Evolutionary conservation across 169 alveolate genomes (phyloP).

Genomic region (Cryptosporidium parvum): DNA sequence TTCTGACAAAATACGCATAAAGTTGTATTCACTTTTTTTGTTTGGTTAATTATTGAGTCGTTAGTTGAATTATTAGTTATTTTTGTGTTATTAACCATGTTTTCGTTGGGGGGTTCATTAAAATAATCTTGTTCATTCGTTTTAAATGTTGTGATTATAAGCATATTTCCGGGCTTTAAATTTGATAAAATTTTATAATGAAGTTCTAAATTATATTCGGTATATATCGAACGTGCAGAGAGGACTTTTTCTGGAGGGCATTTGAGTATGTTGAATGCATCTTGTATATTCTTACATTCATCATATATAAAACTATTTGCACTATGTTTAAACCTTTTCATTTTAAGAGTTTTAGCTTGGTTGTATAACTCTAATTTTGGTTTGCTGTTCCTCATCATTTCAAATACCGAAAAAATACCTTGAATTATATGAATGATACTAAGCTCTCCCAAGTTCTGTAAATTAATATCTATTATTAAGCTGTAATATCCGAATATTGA

Average conservation of each 20-base stretch:
- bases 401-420: conserved; percentile 57
- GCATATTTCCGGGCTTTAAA: conserved; percentile 43
- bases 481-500: neutral
- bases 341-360: neutral
- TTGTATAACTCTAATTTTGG: conserved; percentile 20
- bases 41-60: neutral
- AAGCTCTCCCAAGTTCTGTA: neutral
- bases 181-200: conserved; percentile 15
- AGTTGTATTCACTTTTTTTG: neutral
- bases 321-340: conserved; percentile 11
- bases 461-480: neutral
- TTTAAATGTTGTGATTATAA: neutral
- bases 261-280: neutral
- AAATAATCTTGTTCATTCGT: neutral
- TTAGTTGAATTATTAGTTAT: neutral
- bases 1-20: neutral
- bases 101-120: neutral
- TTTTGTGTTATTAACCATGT: neutral
- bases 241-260: conserved; percentile 62
- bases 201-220: conserved; percentile 1
- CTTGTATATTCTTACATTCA: conserved; percentile 13
- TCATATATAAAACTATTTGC: neutral
- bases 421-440: conserved; percentile 1
- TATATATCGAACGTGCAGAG: conserved; percentile 20
- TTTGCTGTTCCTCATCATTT: conserved; percentile 44